Percentiles rank a stretch among this genome's conserved stretches.
phyloP scores from a whole-genome alignment of 768 basidiomycete species.

The Leccinum rimulosum region DNA sequence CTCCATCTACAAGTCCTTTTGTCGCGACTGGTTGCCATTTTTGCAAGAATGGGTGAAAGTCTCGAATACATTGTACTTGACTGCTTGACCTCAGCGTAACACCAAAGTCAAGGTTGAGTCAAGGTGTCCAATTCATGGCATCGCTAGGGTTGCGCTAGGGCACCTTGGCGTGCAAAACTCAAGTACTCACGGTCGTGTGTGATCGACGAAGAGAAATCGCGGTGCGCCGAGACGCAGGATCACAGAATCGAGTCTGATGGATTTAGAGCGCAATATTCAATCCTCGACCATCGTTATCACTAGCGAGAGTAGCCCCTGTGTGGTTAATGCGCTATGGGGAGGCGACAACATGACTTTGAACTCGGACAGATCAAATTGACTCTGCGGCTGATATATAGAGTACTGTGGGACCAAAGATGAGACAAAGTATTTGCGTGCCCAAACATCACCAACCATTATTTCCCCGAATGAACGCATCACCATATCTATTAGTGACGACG shows the following conservation, averaged over 20 bases:
- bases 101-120: neutral
- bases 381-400: constrained; percentile 79
- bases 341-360: neutral
- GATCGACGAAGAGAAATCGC: neutral
- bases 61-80: neutral
- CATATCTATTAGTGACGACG: constrained; percentile 81
- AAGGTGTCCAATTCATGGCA: neutral
- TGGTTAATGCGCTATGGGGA: neutral
- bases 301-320: neutral
- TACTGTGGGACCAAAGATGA: constrained; percentile 40
- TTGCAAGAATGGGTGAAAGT: neutral
- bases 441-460: constrained; percentile 68
- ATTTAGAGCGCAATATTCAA: neutral
- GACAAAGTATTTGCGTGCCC: neutral
- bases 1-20: neutral
- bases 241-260: neutral
- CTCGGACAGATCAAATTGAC: constrained; percentile 36
- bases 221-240: neutral
- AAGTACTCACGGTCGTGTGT: neutral
- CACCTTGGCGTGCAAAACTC: neutral
- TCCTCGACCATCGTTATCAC: neutral
- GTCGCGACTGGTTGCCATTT: neutral
- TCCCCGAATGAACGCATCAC: constrained; percentile 93
- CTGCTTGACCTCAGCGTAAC: neutral
- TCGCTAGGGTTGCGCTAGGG: neutral